Evolutionary conservation across 2,329 filamentous ascomycete genomes (phyloP), one percentile per base, ranked within the genome.

Genomic region (Lasiodiplodia hormozganensis): DNA sequence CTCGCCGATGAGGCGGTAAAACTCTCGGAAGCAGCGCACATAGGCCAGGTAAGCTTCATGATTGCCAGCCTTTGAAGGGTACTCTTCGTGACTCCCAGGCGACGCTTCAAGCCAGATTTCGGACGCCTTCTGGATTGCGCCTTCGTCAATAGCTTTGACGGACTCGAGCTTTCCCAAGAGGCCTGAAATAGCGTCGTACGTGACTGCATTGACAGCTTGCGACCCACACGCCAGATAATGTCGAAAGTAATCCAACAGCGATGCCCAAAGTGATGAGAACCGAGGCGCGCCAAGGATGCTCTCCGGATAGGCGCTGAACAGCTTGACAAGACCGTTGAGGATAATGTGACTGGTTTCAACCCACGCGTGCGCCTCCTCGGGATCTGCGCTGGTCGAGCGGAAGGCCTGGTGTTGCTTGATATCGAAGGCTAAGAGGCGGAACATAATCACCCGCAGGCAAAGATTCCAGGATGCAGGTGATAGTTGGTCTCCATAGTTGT

Each of bases 31-130:
- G 1, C 91, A 86, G 25, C 89, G 86, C 1, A 96, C 87, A 80
- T 97, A 97, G n/a, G 94, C 92, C 36, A 92, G 82, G n/a, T 95
- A 86, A 12, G 92, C 94, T 68, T 90, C 90, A 76, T 97, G 93
- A 72, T 96, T 96, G 14, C 75, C 76, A 11, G 43, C 16, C 2
- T 53, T 62, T 4, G 57, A 54, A 14, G 65, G 56, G 34, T 60
- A 65, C 7, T 68, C 52, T 16, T n/a, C 8, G 16, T 64, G 34
- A 11, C 51, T 31, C 2, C 49, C 18, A 6, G 62, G 62, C 25
- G 52, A 56, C 5, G 7, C 51, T 23, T 65, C 51, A 10, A 68
- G 67, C 67, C 67, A 68, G n/a, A 68, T 68, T 3, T 58, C 38
- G 7, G 38, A 49, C 11, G 49, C 58, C 25, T 68, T 62, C 12